Evolutionary conservation across 2,329 filamentous ascomycete species (phyloP).

Genomic region (Paraphaeosphaeria sporulosa): DNA sequence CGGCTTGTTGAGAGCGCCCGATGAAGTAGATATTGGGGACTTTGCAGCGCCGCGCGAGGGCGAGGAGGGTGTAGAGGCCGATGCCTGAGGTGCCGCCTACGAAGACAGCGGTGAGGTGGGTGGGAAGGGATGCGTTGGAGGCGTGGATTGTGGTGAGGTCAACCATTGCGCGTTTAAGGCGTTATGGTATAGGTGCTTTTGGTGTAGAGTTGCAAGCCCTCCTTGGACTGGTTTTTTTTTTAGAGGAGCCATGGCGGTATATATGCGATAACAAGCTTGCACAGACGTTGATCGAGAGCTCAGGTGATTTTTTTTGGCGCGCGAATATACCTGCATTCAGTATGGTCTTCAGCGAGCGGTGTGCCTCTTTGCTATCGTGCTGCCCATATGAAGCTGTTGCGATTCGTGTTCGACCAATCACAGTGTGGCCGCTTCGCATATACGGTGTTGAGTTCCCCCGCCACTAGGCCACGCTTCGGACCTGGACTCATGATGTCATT

Average conservation of each 20-base stretch:
- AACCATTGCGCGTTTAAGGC: conserved; percentile 39
- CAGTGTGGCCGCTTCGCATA: conserved; percentile 6
- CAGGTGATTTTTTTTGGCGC: not conserved
- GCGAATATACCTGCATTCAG: not conserved
- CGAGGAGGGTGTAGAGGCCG: conserved; percentile 57
- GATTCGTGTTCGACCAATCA: conserved; percentile 13
- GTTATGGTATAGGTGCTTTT: not conserved
- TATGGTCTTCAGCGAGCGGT: not conserved
- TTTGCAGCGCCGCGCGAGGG: conserved; percentile 52
- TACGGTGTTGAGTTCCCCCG: conserved; percentile 17
- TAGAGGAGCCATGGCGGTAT: not conserved
- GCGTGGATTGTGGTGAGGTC: conserved; percentile 35
- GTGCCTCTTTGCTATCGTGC: not conserved
- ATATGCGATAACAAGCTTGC: not conserved
- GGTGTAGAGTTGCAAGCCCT: not conserved
- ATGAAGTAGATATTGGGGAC: conserved; percentile 58
- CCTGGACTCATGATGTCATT: not conserved
- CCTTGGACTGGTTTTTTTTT: not conserved
- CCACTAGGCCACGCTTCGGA: not conserved
- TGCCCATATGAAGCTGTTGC: not conserved
- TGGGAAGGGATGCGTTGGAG: conserved; percentile 50
- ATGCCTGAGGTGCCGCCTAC: conserved; percentile 62
- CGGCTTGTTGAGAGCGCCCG: conserved; percentile 55
- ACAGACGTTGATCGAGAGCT: not conserved
- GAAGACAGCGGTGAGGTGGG: conserved; percentile 58